Base-by-base conservation (phyloP, 2,329 filamentous ascomycete genomes). In the Neurospora crassa region DNA sequence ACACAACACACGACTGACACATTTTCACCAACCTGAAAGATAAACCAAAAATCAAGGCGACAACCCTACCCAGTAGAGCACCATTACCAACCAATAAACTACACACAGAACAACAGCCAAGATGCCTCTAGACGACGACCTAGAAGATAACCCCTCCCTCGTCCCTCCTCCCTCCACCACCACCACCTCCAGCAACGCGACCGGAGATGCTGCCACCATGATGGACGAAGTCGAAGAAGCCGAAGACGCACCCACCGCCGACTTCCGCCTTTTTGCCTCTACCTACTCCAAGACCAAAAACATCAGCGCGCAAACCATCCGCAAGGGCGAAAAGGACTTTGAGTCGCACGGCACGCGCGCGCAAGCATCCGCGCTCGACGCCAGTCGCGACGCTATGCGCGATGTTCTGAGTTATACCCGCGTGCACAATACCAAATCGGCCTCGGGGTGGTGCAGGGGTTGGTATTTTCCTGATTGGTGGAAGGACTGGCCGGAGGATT, bases 291-390 rank as follows among this genome's bases (percentile, higher is more conserved):
- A 87, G 77, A 82, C 83, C 70, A 82, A 83, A 5, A 69, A 74
- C 67, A 80, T 85, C 63, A 86, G 85, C 10, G 80, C 84, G 69
- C 88, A 89, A 76, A 87, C 94, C 12, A 93, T 97, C 43, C 94
- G 95, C 75, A 93, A 94, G 74, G 96, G 96, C 73, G 94, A 97
- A 80, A 99, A 99, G 81, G 96, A 99, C 82, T 99, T 97, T 80
- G 96, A 98, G 82, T 90, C 92, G 40, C 94, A 98, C 81, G 92
- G 92, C 68, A 98, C 96, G 2, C 87, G 88, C 41, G 89, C 92
- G 41, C 96, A 99, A 81, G 89, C 91, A 74, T 86, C 87, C 71
- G 88, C 91, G 10, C 89, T 99, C 69, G 91, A 93, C 77, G 88
- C 92, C 67, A 97, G 93, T 73, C 90, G 95, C 70, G 86, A 87